Conservation (phyloP, 2,329 filamentous ascomycete species). For the Aspergillus sp. region DNA sequence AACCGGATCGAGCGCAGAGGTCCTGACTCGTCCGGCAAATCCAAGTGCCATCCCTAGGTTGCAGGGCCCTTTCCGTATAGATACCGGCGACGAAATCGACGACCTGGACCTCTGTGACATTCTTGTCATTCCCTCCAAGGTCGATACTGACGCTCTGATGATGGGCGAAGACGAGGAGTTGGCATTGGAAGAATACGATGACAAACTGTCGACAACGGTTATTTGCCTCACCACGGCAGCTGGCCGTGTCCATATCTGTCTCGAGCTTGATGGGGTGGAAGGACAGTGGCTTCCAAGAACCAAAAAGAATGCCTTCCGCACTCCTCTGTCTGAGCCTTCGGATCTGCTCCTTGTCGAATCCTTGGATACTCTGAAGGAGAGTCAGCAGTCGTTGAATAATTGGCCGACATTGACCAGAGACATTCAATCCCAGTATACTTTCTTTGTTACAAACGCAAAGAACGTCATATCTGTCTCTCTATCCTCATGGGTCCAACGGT, state of each 20-base stretch:
- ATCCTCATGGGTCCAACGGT: constrained; percentile 54
- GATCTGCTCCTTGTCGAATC: constrained; percentile 47
- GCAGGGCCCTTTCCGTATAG: constrained; percentile 60
- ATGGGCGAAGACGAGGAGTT: constrained; percentile 51
- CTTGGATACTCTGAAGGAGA: constrained; percentile 38
- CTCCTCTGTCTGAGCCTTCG: constrained; percentile 40
- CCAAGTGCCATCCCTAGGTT: constrained; percentile 58
- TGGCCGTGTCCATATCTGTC: constrained; percentile 57
- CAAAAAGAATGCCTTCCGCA: constrained; percentile 40
- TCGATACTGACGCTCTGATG: constrained; percentile 54
- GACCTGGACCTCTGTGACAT: constrained; percentile 62
- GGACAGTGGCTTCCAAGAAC: constrained; percentile 61
- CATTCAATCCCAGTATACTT: constrained; percentile 54
- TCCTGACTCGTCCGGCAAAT: constrained; percentile 55
- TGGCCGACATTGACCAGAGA: constrained; percentile 60
- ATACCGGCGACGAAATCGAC: constrained; percentile 49
- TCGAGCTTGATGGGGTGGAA: constrained; percentile 62
- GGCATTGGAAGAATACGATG: constrained; percentile 42
- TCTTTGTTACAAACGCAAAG: constrained; percentile 57
- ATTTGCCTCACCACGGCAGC: constrained; percentile 58
- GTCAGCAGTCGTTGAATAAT: constrained; percentile 22
- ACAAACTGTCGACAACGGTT: constrained; percentile 55
- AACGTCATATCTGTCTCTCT: constrained; percentile 58
- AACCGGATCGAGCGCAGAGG: constrained; percentile 45
- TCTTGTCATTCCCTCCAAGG: constrained; percentile 53